Evolutionary conservation across 2,329 filamentous ascomycete genomes (phyloP), one percentile per base, ranked within the genome.

Genomic region (Biscogniauxia mediterranea): DNA sequence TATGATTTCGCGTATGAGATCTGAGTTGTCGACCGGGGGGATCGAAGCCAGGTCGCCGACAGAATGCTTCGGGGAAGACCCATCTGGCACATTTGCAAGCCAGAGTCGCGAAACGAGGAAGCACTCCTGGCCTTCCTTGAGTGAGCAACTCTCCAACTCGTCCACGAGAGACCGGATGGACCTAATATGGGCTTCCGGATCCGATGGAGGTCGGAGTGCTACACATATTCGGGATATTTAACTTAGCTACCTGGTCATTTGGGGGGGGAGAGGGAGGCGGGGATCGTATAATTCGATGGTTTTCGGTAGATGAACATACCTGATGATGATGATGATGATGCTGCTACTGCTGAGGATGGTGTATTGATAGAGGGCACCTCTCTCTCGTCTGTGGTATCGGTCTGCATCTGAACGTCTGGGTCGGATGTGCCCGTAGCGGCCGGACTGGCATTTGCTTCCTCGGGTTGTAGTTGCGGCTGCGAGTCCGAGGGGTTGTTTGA

Each of bases 21-120:
- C 90, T 0, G 90, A 87, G 72, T 97, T 97, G 79, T 97, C 92
- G 32, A 98, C 85, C 0, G 91, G 90, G 1, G 93, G 93, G 59
- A 95, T 83, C 7, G 78, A 69, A 11, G 81, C 73, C n/a, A 81
- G 78, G 64, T 90, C 90, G 62, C 85, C 82, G 64, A 83, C 80
- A 20, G 80, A 81, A 56, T 82, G 77, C 60, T 84, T 82, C 17
- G 80, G 75, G n/a, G 86, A 83, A 8, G 84, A 81, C 55, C 85
- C 85, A 59, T 91, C 81, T 23, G 89, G 84, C 61, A 95, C 91
- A 61, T 86, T 85, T 60, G 84, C 82, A 38, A 97, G 82, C 95
- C 95, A 98, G 61, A 82, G 82, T 56, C 83, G 85, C 1, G 93
- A 96, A 4, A 98, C 85, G 20, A 96, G 77, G 69, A 89, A 97